These are phyloP conservation scores for Botrytis fragariae DNA, from an alignment of 2,329 filamentous ascomycete genomes.

Conservation along the genomic window DNA sequence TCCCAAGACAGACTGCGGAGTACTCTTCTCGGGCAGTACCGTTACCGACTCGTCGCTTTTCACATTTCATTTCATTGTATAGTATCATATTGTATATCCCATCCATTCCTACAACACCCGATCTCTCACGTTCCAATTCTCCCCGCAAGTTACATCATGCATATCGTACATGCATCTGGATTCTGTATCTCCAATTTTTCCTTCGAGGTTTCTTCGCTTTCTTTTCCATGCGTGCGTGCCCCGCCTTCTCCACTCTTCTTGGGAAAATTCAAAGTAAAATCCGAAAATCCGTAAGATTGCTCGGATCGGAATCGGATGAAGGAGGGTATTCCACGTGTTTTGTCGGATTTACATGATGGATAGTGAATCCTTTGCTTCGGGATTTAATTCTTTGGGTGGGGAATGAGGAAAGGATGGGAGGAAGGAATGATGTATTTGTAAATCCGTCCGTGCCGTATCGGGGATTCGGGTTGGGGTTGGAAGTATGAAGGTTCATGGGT, in stretches of 20 bases:
- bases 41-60: neutral
- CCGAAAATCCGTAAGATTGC: neutral
- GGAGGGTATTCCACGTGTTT: neutral
- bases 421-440: neutral
- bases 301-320: neutral
- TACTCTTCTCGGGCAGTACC: neutral
- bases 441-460: neutral
- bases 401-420: neutral
- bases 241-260: neutral
- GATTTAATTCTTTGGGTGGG: neutral
- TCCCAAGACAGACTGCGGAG: neutral
- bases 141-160: too few relatives aligned
- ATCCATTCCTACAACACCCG: neutral
- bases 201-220: neutral
- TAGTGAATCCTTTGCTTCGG: neutral
- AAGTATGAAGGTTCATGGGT: neutral
- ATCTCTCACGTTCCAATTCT: neutral
- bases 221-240: neutral
- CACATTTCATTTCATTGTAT: too few relatives aligned
- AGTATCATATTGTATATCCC: neutral
- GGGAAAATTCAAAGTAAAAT: neutral
- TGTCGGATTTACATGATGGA: neutral
- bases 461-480: neutral
- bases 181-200: neutral
- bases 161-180: neutral